Evolutionary conservation across 352 stramenopile species (phyloP).

Genomic region (Pythium aristosporum): DNA sequence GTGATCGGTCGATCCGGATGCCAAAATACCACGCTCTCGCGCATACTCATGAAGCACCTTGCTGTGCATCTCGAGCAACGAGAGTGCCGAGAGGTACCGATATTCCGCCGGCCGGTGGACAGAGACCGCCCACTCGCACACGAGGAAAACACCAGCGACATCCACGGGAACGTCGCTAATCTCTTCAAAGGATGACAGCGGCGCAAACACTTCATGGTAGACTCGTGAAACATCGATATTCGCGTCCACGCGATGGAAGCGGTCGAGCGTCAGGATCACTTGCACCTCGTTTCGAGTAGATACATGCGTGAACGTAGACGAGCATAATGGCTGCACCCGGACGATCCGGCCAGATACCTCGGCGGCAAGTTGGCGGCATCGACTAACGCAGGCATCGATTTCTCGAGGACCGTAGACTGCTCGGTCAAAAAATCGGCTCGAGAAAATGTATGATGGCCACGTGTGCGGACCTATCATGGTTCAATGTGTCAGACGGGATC

Average conservation of each 20-base stretch:
- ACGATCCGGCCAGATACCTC: constrained; percentile 69
- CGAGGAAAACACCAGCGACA: constrained; percentile 61
- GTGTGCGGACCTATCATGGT: constrained; percentile 45
- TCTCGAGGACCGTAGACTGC: constrained; percentile 40
- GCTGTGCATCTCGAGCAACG: constrained; percentile 83
- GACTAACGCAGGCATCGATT: constrained; percentile 53
- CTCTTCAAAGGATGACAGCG: constrained; percentile 40
- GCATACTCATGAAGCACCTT: constrained; percentile 56
- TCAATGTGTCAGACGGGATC: neutral
- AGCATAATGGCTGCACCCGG: constrained; percentile 53
- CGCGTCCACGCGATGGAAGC: constrained; percentile 79
- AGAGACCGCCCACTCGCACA: constrained; percentile 85
- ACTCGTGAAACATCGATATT: constrained; percentile 64
- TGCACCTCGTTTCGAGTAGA: constrained; percentile 75
- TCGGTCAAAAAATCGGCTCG: constrained; percentile 68
- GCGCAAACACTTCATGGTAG: constrained; percentile 72
- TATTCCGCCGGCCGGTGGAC: constrained; percentile 80
- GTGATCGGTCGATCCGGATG: constrained; percentile 46
- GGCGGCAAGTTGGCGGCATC: constrained; percentile 45
- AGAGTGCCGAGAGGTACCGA: constrained; percentile 74
- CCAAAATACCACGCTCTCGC: constrained; percentile 51
- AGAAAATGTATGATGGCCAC: constrained; percentile 76
- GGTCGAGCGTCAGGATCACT: constrained; percentile 74
- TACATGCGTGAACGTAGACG: constrained; percentile 30
- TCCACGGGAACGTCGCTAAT: constrained; percentile 61